These are phyloP conservation scores for Rubus idaeus DNA, from an alignment of 306 rosid genomes.

Conservation along the genomic window DNA sequence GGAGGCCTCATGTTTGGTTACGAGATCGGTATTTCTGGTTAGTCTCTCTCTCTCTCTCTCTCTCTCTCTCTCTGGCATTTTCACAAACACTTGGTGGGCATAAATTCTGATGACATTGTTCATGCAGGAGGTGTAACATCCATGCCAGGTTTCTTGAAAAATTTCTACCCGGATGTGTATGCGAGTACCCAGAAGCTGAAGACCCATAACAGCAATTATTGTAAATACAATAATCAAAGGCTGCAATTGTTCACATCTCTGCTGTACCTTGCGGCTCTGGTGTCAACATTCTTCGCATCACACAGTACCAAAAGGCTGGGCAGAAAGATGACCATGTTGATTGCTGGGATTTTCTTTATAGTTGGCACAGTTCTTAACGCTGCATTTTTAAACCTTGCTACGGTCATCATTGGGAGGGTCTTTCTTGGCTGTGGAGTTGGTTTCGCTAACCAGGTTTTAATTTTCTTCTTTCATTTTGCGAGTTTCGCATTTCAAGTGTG, in stretches of 20 bases:
- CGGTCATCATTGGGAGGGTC: conserved; percentile 60
- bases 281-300: conserved; percentile 55
- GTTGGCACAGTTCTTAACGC: conserved; percentile 53
- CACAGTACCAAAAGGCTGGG: conserved; percentile 52
- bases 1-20: conserved; percentile 33
- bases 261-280: conserved; percentile 58
- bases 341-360: conserved; percentile 60
- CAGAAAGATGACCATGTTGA: conserved; percentile 63
- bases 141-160: conserved; percentile 51
- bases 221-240: conserved; percentile 57
- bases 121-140: conserved; percentile 65
- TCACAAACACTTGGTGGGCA: background rate
- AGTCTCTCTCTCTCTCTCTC: background rate
- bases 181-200: conserved; percentile 28
- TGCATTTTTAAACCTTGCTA: conserved; percentile 43
- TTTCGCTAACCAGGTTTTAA: conserved; percentile 61
- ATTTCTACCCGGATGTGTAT: conserved; percentile 57
- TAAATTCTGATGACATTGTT: background rate
- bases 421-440: conserved; percentile 76
- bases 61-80: background rate
- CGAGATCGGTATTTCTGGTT: conserved; percentile 25
- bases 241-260: conserved; percentile 68
- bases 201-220: conserved; percentile 44
- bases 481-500: background rate
- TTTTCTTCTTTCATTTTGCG: background rate